These are phyloP conservation scores for Candida easanensis DNA, from an alignment of 805 yeast species.

Conservation along the genomic window DNA sequence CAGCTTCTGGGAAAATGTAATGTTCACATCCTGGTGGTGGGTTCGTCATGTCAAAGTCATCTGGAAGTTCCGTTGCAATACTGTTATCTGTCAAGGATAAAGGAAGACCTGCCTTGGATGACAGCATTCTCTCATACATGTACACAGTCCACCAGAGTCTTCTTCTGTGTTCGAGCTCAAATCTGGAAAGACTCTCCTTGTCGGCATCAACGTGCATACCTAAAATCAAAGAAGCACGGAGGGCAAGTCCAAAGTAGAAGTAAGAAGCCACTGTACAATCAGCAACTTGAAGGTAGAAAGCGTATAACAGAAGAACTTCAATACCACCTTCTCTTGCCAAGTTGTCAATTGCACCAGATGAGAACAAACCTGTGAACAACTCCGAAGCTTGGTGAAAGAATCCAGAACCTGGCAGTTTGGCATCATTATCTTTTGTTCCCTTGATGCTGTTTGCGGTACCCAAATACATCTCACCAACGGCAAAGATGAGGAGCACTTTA, in stretches of 20 bases:
- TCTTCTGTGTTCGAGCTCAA: constrained; percentile 80
- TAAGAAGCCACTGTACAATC: constrained; percentile 82
- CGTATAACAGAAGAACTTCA: constrained; percentile 71
- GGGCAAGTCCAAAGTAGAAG: constrained; percentile 74
- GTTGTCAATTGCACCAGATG: constrained; percentile 77
- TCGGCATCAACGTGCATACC: constrained; percentile 87
- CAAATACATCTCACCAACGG: constrained; percentile 79
- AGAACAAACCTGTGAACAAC: constrained; percentile 70
- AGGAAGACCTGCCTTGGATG: constrained; percentile 81
- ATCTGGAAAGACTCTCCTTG: constrained; percentile 57
- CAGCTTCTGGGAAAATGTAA: constrained; percentile 77
- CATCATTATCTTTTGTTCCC: constrained; percentile 36
- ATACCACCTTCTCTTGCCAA: constrained; percentile 78
- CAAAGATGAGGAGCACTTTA: constrained; percentile 68
- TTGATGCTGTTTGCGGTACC: constrained; percentile 70
- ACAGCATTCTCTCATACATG: constrained; percentile 78
- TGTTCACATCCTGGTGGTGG: constrained; percentile 61
- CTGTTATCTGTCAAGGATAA: constrained; percentile 78
- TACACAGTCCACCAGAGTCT: constrained; percentile 87
- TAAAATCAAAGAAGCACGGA: constrained; percentile 65
- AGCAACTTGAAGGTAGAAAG: constrained; percentile 78
- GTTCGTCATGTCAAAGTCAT: constrained; percentile 61
- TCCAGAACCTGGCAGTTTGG: constrained; percentile 73
- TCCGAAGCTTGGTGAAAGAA: constrained; percentile 80
- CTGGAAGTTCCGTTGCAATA: constrained; percentile 73